Evolutionary conservation across 208 protist genomes (phyloP), one percentile per base, ranked within the genome.

Genomic region (Leishmania mexicana): DNA sequence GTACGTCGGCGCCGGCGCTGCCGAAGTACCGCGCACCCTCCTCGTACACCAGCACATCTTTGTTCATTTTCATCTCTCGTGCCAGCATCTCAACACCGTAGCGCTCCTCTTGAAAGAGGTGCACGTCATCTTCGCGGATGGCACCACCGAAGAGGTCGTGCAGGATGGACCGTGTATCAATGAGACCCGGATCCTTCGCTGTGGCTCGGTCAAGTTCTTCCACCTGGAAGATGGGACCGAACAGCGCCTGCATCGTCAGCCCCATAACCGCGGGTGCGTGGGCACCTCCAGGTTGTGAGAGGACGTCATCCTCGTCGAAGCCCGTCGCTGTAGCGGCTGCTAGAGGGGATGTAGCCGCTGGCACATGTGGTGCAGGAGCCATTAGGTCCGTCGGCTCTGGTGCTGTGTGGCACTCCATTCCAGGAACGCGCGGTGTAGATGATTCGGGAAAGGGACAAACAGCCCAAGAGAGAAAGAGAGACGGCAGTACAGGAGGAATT

Each of bases 21-120:
- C 94, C 94, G 73, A 97, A 96, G 57, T 88, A 85, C 40, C 87
- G 86, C 79, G 93, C 87, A 10, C 92, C 87, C 17, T 88, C 81
- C 24, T 83, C 85, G 57, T 84, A 83, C 28, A 88, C 81, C 3
- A 85, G 40, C 68, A 86, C 84, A 28, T 90, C 81, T 70, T 90
- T 88, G 49, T 87, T 76, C n/a, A 53, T 42, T 49, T 68, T 76
- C 83, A 87, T 87, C 78, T 85, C 78, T 31, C 72, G 78, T 53
- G 79, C 60, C 5, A 90, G 70, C 17, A 24, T 71, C 11, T 89
- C 79, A 2, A 31, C 38, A 47, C 76, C 76, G 31, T 77, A 24
- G 54, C 84, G 65, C 79, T 87, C 77, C 68, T 79, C 79, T 11
- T 49, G 35, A 60, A 84, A 77, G 11, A 92, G 65, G 49, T 91